These are phyloP conservation scores for Penicillium tannophilum DNA, from an alignment of 495 filamentous ascomycete species.

Conservation along the genomic window DNA sequence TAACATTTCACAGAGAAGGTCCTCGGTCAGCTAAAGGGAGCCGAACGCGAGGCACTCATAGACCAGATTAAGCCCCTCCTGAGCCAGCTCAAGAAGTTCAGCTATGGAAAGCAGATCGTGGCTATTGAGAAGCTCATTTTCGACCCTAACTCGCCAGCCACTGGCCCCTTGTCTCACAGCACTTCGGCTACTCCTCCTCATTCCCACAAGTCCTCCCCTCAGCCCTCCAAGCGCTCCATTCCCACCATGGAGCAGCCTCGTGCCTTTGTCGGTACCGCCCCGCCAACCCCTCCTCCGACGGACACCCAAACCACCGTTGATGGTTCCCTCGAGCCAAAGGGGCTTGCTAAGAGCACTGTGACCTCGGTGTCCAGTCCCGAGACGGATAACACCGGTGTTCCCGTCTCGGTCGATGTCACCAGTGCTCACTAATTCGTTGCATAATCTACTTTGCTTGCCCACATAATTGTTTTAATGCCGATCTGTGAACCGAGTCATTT, in stretches of 20 bases:
- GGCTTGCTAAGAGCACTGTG: slow-evolving; percentile 37
- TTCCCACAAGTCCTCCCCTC: slow-evolving; percentile 50
- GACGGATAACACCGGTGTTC: slow-evolving; percentile 33
- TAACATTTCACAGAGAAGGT: slow-evolving; percentile 67
- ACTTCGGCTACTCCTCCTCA: slow-evolving; percentile 46
- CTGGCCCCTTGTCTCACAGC: slow-evolving; percentile 27
- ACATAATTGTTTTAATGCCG: slow-evolving; percentile 40
- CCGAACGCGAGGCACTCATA: slow-evolving; percentile 66
- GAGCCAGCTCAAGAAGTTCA: slow-evolving; percentile 67
- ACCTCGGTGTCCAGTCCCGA: slow-evolving; percentile 38
- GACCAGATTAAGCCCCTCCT: slow-evolving; percentile 77
- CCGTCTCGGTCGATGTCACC: slow-evolving; percentile 34
- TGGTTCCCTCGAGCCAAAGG: slow-evolving; percentile 35
- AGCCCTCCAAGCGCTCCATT: slow-evolving; percentile 41
- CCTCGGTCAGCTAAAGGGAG: slow-evolving; percentile 65
- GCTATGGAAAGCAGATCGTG: slow-evolving; percentile 78
- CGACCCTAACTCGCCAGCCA: slow-evolving; percentile 35
- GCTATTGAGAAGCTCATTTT: slow-evolving; percentile 67
- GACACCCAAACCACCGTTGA: slow-evolving; percentile 40
- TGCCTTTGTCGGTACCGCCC: slow-evolving; percentile 40
- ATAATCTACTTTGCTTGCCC: slow-evolving; percentile 36
- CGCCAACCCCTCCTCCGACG: slow-evolving; percentile 48
- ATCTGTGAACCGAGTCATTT: slow-evolving; percentile 28
- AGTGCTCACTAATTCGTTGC: slow-evolving; percentile 33
- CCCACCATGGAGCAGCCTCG: slow-evolving; percentile 30